Conservation (phyloP, 163 green algal genomes). For the Scenedesmus sp. region DNA sequence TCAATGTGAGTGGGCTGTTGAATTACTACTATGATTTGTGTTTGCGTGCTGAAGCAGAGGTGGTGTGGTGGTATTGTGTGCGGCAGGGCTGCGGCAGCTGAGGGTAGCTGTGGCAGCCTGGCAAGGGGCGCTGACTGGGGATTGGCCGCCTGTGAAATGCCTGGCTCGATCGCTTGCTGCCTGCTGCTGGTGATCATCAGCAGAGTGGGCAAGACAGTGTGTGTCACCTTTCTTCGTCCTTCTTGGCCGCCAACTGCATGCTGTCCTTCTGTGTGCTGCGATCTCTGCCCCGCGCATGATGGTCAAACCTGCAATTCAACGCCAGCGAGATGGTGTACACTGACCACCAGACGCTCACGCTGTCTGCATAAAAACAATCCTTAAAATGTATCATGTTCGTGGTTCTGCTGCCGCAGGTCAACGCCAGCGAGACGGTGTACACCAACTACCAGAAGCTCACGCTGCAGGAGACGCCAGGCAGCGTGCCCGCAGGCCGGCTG, state of each 20-base stretch:
- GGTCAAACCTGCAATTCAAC: conserved; percentile 75
- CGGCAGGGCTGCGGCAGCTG: neutral
- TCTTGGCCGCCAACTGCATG: too few relatives aligned
- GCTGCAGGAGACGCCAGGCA: conserved; percentile 96
- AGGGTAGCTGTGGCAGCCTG: neutral
- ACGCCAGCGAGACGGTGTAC: conserved; percentile 94
- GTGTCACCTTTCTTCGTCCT: too few relatives aligned
- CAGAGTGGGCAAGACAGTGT: too few relatives aligned
- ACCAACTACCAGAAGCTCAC: conserved; percentile 99
- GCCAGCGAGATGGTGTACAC: conserved; percentile 93
- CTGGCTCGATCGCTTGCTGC: too few relatives aligned
- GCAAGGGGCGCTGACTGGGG: neutral
- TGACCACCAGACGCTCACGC: conserved; percentile 99
- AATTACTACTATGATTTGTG: neutral
- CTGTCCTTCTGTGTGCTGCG: too few relatives aligned
- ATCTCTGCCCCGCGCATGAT: too few relatives aligned
- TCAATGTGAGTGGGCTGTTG: conserved; percentile 73
- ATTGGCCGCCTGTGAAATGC: too few relatives aligned
- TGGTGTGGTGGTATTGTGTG: neutral
- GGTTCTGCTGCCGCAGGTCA: conserved; percentile 68
- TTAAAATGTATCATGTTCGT: neutral
- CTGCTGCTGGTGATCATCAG: neutral
- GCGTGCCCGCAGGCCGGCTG: conserved; percentile 93
- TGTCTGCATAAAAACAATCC: conserved; percentile 55
- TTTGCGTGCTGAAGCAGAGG: too few relatives aligned